These are phyloP conservation scores for Thraustotheca clavata DNA, from an alignment of 352 stramenopile genomes.

Conservation along the genomic window DNA sequence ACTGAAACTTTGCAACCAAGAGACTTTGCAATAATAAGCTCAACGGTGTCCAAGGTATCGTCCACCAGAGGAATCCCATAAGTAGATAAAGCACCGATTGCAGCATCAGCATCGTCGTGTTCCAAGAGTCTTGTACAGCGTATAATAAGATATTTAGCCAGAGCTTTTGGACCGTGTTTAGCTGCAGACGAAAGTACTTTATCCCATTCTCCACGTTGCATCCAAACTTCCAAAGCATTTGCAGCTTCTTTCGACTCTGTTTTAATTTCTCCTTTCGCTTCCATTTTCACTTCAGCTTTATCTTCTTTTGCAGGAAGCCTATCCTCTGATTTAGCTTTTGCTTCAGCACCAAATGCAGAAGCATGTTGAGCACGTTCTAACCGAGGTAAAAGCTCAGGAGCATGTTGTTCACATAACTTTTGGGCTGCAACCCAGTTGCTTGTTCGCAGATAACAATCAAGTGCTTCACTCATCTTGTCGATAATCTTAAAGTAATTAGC, in stretches of 20 bases:
- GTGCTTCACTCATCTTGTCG: slow-evolving; percentile 88
- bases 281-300: slow-evolving; percentile 24
- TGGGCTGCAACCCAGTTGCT: slow-evolving; percentile 71
- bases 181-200: slow-evolving; percentile 81
- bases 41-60: slow-evolving; percentile 41
- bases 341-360: slow-evolving; percentile 51
- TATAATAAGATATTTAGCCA: slow-evolving; percentile 83
- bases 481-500: slow-evolving; percentile 84
- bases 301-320: slow-evolving; percentile 8
- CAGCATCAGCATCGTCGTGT: slow-evolving; percentile 59
- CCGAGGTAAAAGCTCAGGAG: slow-evolving; percentile 63
- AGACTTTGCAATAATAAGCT: slow-evolving; percentile 47
- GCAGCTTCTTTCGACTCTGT: not conserved
- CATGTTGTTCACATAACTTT: slow-evolving; percentile 70
- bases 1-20: slow-evolving; percentile 35
- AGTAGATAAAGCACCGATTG: slow-evolving; percentile 64
- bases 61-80: slow-evolving; percentile 68
- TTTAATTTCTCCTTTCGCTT: slow-evolving; percentile 50
- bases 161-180: slow-evolving; percentile 59
- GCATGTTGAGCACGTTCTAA: slow-evolving; percentile 76
- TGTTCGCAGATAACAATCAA: slow-evolving; percentile 75
- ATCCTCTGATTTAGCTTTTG: slow-evolving; percentile 6
- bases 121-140: slow-evolving; percentile 62
- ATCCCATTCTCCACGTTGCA: slow-evolving; percentile 91
- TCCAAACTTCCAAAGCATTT: slow-evolving; percentile 83